phyloP scores from a whole-genome alignment of 2,329 filamentous ascomycete genomes.

The Cytospora mali region DNA sequence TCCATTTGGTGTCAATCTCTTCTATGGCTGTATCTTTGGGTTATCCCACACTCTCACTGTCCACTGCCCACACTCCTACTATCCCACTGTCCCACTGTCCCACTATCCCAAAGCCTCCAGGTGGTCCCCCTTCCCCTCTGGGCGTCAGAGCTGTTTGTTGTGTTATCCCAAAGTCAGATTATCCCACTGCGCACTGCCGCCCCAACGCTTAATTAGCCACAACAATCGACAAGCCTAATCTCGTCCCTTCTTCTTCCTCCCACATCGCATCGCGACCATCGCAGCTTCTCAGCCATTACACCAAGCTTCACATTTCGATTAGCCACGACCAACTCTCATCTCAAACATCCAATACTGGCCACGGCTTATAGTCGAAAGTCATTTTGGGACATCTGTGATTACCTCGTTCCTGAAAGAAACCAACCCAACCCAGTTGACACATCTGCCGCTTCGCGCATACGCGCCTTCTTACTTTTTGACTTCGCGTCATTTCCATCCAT shows the following conservation, averaged over 20 bases:
- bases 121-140: no score
- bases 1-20: not conserved
- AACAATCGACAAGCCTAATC: not conserved
- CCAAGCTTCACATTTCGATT: not conserved
- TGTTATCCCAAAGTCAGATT: not conserved
- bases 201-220: not conserved
- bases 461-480: not conserved
- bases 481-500: not conserved
- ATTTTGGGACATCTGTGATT: no score
- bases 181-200: not conserved
- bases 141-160: no score
- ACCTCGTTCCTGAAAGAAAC: no score
- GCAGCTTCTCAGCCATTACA: not conserved
- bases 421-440: no score
- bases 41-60: not conserved
- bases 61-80: not conserved
- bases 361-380: no score
- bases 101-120: not conserved
- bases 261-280: slow-evolving; percentile 1
- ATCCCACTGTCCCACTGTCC: not conserved
- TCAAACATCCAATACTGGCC: not conserved
- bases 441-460: not conserved
- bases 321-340: not conserved
- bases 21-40: not conserved
- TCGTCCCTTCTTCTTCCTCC: not conserved